Evolutionary conservation across 2,329 filamentous ascomycete genomes (phyloP), one percentile per base, ranked within the genome.

Genomic region (Pestalotiopsis sp.): DNA sequence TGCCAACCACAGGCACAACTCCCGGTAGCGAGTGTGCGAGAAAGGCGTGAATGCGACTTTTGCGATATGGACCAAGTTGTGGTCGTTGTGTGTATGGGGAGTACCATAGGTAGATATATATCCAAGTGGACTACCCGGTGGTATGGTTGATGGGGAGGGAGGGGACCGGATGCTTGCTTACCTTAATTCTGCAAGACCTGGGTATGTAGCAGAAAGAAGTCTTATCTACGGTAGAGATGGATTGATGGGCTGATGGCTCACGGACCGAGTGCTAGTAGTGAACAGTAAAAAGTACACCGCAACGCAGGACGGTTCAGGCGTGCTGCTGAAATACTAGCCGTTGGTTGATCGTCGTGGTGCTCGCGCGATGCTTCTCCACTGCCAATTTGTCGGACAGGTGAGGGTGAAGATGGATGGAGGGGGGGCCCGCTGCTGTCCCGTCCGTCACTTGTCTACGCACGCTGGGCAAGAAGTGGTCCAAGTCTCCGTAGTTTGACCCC

Each of bases 281-380:
- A 20, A 17, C 3, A 52, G 44, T 20, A 52, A 52, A 40, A 48
- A 26, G 24, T 39, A 63, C 60, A 63, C 35, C 39, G 39, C 60
- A 48, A 63, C 38, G 24, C 38, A 35, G n/a, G 14, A 20, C 35
- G 9, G 44, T 52, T 52, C 44, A 52, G 44, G 44, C 39, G n/a
- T 24, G 13, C 40, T 20, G 22, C 40, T 44, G 60, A 52, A 52
- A 65, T 56, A 52, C 17, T n/a, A 48, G 40, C 40, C 66, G 52
- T 35, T 64, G 55, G 52, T 61, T 48, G 67, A 67, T 68, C 61
- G 65, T 68, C 65, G 65, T 65, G 30, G 38, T 57, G 57, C 55
- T 44, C 35, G 60, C 39, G 60, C 61, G 64, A 67, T 52, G 39
- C 30, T 66, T 60, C 66, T 68, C 62, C 68, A 56, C 55, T 52